These are phyloP conservation scores for Boechera retrofracta DNA, from an alignment of 345 rosid genomes.

Conservation along the genomic window DNA sequence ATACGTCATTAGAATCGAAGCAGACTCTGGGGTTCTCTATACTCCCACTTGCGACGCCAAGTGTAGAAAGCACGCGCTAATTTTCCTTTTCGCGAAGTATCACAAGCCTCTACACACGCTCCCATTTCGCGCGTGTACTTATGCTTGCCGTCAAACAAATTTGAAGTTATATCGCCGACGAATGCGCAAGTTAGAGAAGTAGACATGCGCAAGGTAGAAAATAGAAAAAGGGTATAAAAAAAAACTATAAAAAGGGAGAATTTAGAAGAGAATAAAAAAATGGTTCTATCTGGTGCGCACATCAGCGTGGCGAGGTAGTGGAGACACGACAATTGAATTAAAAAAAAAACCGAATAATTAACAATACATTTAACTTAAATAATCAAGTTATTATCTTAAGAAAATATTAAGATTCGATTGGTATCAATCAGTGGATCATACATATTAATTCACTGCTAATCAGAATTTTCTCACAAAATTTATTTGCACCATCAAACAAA, in stretches of 20 bases:
- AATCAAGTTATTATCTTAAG: neutral
- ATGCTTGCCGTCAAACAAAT: neutral
- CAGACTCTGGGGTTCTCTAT: neutral
- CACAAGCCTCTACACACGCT: neutral
- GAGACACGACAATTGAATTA: conserved; percentile 38
- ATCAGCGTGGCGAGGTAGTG: conserved; percentile 43
- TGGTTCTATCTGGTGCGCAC: conserved; percentile 49
- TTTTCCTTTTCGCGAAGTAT: too few relatives aligned
- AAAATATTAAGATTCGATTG: conserved; percentile 31
- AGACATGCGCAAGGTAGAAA: conserved; percentile 17
- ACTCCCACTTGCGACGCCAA: neutral
- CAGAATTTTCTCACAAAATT: neutral
- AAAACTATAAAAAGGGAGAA: neutral
- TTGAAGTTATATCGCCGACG: conserved; percentile 7
- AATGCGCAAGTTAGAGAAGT: conserved; percentile 30
- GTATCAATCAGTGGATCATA: conserved; percentile 2
- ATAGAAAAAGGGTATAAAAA: neutral
- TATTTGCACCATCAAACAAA: neutral
- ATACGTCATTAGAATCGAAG: conserved; percentile 34
- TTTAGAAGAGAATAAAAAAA: conserved; percentile 38
- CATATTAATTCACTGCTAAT: conserved; percentile 18
- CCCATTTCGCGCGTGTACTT: neutral
- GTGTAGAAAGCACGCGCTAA: neutral
- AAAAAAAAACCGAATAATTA: conserved; percentile 23
- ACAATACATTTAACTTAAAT: neutral